These are phyloP conservation scores for Medicago lupulina DNA, from an alignment of 306 rosid species.

Conservation along the genomic window DNA sequence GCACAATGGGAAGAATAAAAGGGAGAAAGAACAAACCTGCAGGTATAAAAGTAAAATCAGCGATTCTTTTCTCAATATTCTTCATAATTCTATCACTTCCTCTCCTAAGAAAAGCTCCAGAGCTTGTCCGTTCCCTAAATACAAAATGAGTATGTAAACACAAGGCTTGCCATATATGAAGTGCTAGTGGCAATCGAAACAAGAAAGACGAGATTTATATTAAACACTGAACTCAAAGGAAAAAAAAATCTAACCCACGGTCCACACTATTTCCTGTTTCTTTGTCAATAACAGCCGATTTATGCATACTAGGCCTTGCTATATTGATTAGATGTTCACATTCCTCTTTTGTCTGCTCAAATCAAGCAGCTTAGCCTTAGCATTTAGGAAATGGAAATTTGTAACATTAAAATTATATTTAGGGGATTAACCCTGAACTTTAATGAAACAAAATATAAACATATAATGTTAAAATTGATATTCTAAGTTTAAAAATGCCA, in stretches of 20 bases:
- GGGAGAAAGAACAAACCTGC: constrained; percentile 57
- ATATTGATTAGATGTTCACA: constrained; percentile 79
- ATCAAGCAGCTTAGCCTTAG: constrained; percentile 45
- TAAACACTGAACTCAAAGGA: too few species aligned
- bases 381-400: constrained; percentile 17
- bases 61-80: constrained; percentile 80
- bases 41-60: constrained; percentile 86
- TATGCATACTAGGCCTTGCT: constrained; percentile 75
- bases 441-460: too few species aligned
- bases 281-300: constrained; percentile 77
- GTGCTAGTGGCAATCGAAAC: background rate
- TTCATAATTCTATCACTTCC: constrained; percentile 76
- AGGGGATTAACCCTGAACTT: too few species aligned
- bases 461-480: too few species aligned
- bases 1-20: constrained; percentile 32
- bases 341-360: constrained; percentile 76
- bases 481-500: too few species aligned
- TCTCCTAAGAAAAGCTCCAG: constrained; percentile 79
- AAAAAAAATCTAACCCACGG: constrained; percentile 69
- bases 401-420: background rate
- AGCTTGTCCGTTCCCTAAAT: constrained; percentile 82
- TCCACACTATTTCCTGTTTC: constrained; percentile 81
- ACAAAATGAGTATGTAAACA: constrained; percentile 9
- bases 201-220: background rate
- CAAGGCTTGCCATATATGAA: constrained; percentile 7